These are phyloP conservation scores for Triangularia verruculosa DNA, from an alignment of 2,329 filamentous ascomycete genomes.

Conservation along the genomic window DNA sequence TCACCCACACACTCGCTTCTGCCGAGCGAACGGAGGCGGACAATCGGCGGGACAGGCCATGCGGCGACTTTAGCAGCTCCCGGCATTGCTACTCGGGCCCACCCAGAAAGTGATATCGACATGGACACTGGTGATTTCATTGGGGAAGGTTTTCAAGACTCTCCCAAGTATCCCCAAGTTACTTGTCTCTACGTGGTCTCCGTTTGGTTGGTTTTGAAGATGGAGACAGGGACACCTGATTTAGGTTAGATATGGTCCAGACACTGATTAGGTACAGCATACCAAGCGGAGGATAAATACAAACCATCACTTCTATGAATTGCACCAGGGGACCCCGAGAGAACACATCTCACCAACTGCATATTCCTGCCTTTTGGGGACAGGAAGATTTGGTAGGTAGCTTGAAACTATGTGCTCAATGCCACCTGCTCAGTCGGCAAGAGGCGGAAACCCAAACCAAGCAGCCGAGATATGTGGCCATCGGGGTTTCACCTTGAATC, in stretches of 20 bases:
- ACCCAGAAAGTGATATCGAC: neutral
- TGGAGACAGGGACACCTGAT: neutral
- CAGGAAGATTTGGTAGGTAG: neutral
- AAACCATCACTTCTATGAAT: neutral
- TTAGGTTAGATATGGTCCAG: neutral
- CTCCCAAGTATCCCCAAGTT: neutral
- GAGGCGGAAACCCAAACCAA: neutral
- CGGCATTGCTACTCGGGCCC: slow-evolving; percentile 8
- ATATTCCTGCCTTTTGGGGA: neutral
- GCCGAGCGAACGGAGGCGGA: neutral
- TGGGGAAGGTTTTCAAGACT: neutral
- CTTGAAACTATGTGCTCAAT: neutral
- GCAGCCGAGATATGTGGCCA: slow-evolving; percentile 1
- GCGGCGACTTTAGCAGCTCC: slow-evolving; percentile 6
- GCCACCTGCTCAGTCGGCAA: neutral
- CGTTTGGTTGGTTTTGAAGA: neutral
- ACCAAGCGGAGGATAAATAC: neutral
- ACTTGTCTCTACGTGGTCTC: neutral
- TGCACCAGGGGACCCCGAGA: neutral
- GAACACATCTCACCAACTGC: neutral
- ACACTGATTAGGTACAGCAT: neutral
- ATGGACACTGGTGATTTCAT: neutral
- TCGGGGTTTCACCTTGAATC: neutral
- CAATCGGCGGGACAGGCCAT: neutral
- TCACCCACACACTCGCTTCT: neutral